Base-by-base conservation (phyloP, 2,329 filamentous ascomycete species). In the Raffaelea albimanens region DNA sequence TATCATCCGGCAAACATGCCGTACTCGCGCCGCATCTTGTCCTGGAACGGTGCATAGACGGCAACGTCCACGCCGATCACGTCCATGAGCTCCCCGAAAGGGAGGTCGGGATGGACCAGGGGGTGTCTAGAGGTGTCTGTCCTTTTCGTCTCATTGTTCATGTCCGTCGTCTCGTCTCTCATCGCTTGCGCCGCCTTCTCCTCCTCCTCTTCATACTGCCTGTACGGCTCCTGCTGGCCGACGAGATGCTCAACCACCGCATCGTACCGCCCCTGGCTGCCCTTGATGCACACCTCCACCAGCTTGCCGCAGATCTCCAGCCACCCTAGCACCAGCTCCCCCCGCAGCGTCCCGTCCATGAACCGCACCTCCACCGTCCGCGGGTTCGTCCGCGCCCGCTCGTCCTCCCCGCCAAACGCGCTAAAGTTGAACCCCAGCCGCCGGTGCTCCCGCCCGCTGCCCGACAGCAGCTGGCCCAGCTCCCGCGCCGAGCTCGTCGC, bases 341-440 rank as follows among this genome's bases (percentile, higher is more conserved):
- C 50, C 14, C 58, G 48, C 13, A 63, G 51, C 10, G 59, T 62
- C 0, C 63, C 66, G 43, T 68, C 65, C 40, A 69, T 58, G 40
- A 69, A 61, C 13, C 66, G 60, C 45, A 67, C 63, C 53, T 68
- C 66, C 42, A 69, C 50, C 0, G 65, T 68, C 33, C 60, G 58
- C 1, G 65, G 65, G 22, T 61, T 63, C 13, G 50, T 57, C 5
- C 54, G 46, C 1, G 63, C 59, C 2, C 62, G 55, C 39, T 63
- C 63, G 47, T 65, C 63, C 42, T 67, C 64, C 23, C 57, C 53
- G 2, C 61, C 63, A 40, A 67, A 65, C 1, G 63, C 60, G 48
- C 64, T 64, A 42, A 68, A 68, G 53, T 68, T 68, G 58, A 67
- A 67, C 2, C 66, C 65, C 3, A 68, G 60, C 5, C 65, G 61